A percentile compares a stretch with the other conserved stretches of the same genome.
Conservation (phyloP, 2,329 filamentous ascomycete species). For the Clonostachys chloroleuca region DNA sequence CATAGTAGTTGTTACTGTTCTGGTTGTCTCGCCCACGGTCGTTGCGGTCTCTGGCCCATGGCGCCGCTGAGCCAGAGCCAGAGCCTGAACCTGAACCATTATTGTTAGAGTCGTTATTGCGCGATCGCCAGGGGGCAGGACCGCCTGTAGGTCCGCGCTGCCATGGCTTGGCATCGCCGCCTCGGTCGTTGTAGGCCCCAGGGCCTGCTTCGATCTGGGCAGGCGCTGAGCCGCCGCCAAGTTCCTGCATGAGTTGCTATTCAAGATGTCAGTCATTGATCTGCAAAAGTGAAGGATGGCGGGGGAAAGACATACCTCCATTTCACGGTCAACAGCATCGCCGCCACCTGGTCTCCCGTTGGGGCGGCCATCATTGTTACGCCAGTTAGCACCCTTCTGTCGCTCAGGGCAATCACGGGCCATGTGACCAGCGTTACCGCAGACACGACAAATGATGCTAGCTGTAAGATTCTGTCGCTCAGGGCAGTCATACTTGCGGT, state of each 20-base stretch:
- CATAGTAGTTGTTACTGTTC: conserved; percentile 15
- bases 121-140: conserved; percentile 73
- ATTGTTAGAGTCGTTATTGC: conserved; percentile 46
- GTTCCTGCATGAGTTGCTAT: conserved; percentile 95
- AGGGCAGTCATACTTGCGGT: conserved; percentile 97
- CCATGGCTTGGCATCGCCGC: conserved; percentile 71
- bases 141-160: conserved; percentile 80
- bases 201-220: conserved; percentile 86
- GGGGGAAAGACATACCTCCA: conserved; percentile 67
- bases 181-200: conserved; percentile 49
- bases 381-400: conserved; percentile 86
- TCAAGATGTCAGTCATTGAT: conserved; percentile 29
- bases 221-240: conserved; percentile 72
- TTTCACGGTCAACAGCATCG: conserved; percentile 88
- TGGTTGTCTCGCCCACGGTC: conserved; percentile 36
- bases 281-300: neutral
- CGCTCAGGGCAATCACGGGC: conserved; percentile 95
- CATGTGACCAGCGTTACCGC: conserved; percentile 97
- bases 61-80: conserved; percentile 35
- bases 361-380: conserved; percentile 65
- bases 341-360: conserved; percentile 68
- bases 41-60: conserved; percentile 57
- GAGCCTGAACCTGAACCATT: conserved; percentile 8
- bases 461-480: conserved; percentile 98
- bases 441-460: conserved; percentile 97